Evolutionary conservation across 2,329 filamentous ascomycete species (phyloP).

Genomic region (Diplocarpon mali): DNA sequence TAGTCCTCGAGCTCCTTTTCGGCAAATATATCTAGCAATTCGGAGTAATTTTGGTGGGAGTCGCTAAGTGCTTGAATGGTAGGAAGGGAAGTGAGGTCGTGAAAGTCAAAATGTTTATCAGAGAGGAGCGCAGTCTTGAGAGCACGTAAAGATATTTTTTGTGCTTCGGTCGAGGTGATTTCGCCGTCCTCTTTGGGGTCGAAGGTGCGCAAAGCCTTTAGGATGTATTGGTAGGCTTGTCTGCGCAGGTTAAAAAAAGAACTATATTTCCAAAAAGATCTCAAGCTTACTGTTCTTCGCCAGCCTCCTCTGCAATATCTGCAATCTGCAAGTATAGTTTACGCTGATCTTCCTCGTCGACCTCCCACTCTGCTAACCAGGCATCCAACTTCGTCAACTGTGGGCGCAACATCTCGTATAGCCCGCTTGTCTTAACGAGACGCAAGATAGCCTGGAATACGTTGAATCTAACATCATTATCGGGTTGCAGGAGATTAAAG

Average conservation of each 20-base stretch:
- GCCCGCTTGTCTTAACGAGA: conserved; percentile 62
- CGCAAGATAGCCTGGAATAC: conserved; percentile 83
- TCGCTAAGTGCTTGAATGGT: conserved; percentile 79
- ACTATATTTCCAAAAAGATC: neutral
- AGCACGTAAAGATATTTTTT: conserved; percentile 52
- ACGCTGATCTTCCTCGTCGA: conserved; percentile 70
- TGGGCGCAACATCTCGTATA: conserved; percentile 74
- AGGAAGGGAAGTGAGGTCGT: conserved; percentile 58
- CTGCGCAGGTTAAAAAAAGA: conserved; percentile 24
- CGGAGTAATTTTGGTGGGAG: conserved; percentile 73
- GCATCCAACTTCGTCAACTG: conserved; percentile 72
- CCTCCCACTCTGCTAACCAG: conserved; percentile 78
- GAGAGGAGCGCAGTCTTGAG: conserved; percentile 56
- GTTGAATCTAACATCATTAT: conserved; percentile 74
- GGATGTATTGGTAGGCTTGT: conserved; percentile 55
- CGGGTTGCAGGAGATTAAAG: conserved; percentile 80
- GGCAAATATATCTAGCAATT: conserved; percentile 91
- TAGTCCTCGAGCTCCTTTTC: conserved; percentile 92
- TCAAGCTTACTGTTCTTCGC: conserved; percentile 58
- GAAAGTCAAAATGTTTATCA: conserved; percentile 60
- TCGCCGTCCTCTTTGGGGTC: conserved; percentile 44
- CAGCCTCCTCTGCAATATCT: conserved; percentile 67
- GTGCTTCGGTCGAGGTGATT: conserved; percentile 46
- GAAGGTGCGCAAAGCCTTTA: conserved; percentile 51
- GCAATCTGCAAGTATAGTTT: conserved; percentile 76